Evolutionary conservation across 2,329 filamentous ascomycete species (phyloP).

Genomic region (Aspergillus novofumigatus): DNA sequence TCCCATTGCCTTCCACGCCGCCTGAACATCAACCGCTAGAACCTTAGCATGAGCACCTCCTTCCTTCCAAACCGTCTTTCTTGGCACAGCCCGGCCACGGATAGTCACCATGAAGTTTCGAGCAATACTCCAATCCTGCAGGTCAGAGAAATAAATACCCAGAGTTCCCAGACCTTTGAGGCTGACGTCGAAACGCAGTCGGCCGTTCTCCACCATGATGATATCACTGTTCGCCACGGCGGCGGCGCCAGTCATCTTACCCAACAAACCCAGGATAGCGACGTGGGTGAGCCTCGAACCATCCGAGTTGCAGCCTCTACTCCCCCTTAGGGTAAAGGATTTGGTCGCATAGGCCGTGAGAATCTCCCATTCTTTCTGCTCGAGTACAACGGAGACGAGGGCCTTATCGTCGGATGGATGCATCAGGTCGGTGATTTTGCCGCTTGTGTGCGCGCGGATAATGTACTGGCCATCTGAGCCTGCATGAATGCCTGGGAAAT

Average conservation of each 20-base stretch:
- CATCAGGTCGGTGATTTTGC: conserved; percentile 49
- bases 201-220: conserved; percentile 54
- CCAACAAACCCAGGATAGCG: conserved; percentile 71
- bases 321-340: conserved; percentile 43
- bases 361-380: conserved; percentile 70
- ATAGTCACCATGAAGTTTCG: conserved; percentile 71
- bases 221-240: conserved; percentile 65
- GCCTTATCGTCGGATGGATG: conserved; percentile 32
- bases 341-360: conserved; percentile 68
- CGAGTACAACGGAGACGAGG: conserved; percentile 61
- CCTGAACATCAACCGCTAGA: conserved; percentile 70
- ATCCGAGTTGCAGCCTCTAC: conserved; percentile 25
- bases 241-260: conserved; percentile 85
- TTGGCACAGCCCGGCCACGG: conserved; percentile 65
- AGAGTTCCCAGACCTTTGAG: conserved; percentile 72
- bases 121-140: conserved; percentile 58
- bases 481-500: conserved; percentile 66
- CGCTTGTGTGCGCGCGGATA: conserved; percentile 66
- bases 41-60: conserved; percentile 50
- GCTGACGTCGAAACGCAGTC: conserved; percentile 61
- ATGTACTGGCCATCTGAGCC: conserved; percentile 57
- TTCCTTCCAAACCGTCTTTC: conserved; percentile 57
- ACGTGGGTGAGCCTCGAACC: conserved; percentile 46
- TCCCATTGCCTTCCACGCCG: conserved; percentile 72
- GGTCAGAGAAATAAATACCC: conserved; percentile 71